Evolutionary conservation across 805 yeast genomes (phyloP), one percentile per base, ranked within the genome.

Genomic region (Nakazawaea wickerhamii): DNA sequence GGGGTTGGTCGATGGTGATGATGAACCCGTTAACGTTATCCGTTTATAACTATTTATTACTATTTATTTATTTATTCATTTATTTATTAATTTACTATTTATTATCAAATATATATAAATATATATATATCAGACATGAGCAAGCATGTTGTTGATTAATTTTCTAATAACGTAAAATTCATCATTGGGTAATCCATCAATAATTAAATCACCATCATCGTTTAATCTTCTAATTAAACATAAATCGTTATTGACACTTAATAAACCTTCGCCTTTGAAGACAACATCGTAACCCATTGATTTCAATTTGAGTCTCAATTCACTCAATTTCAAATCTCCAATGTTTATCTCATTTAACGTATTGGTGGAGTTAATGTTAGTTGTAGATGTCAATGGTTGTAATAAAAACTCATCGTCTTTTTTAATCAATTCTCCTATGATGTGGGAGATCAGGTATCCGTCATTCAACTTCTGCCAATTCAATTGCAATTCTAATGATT

Each of bases 191-290:
- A 73, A 71, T 2, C 99, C 98, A 52, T 91, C 96, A 11, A 93
- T 80, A 4, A 83, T 65, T n/a, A 91, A 73, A 53, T 83, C 83
- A 34, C 96, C 95, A 37, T 87, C 88, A 23, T 43, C 46, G 33
- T 75, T 81, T 3, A 84, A 70, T 57, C 91, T 91, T 42, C 87
- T 67, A 7, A 93, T 78, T 13, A 38, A 28, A 1, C 86, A 81
- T 14, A 93, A 75, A 40, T 67, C 67, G 43, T 83, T 84, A 55
- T 90, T 90, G 34, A 95, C 84, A 11, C 90, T 95, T 30, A 93
- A 65, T 0, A 89, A 80, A 58, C 98, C 98, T 59, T 89, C 96
- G 42, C 96, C 95, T 59, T 84, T 79, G 59, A 91, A 88, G 55
- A 90, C 96, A 1, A 95, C 96, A 40, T 67, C 69, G 53, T 84